Base-by-base conservation (phyloP, 768 basidiomycete genomes). In the Xerocomus brunneocitrinus region DNA sequence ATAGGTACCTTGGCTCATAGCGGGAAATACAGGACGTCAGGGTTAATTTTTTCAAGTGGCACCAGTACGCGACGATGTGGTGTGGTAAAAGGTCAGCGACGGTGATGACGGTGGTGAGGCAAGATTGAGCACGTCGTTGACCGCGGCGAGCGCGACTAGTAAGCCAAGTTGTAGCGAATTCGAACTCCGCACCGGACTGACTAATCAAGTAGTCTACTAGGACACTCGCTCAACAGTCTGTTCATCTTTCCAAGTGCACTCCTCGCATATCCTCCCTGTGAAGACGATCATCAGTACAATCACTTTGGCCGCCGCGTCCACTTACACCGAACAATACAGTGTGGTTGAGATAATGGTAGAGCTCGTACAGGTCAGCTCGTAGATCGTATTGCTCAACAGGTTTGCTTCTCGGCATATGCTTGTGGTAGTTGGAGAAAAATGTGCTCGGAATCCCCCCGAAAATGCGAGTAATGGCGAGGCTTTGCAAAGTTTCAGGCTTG, bases 341-440 rank as follows among this genome's bases (percentile, higher is more conserved):
- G 61, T 91, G 89, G 60, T 91, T 91, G 58, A 91, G 70, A 62
- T 89, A 89, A 67, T 91, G 89, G 57, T 87, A 91, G 27, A 91
- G 68, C 66, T 89, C 81, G 58, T 91, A 91, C n/a, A 91, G 67
- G 47, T 86, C 79, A 31, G 68, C 76, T 32, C 89, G 78, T 35
- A 83, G 73, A 28, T 75, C 74, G 61, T 87, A 90, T 61, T 90
- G 78, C 4, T 78, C 76, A 4, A 74, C 74, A 5, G 89, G 89
- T 32, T 84, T 78, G 1, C 83, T 74, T 65, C 83, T 89, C 0
- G 85, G 83, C 28, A 76, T 70, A 58, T 82, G 54, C 44, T 80
- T 56, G 58, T 89, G 84, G 60, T 91, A 91, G 19, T 78, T 77
- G 25, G 73, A 68, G 62, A 81, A 88, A 69, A 91, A 91, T 0